These are phyloP conservation scores for Brettanomyces naardenensis DNA, from an alignment of 805 yeast genomes.

Conservation along the genomic window DNA sequence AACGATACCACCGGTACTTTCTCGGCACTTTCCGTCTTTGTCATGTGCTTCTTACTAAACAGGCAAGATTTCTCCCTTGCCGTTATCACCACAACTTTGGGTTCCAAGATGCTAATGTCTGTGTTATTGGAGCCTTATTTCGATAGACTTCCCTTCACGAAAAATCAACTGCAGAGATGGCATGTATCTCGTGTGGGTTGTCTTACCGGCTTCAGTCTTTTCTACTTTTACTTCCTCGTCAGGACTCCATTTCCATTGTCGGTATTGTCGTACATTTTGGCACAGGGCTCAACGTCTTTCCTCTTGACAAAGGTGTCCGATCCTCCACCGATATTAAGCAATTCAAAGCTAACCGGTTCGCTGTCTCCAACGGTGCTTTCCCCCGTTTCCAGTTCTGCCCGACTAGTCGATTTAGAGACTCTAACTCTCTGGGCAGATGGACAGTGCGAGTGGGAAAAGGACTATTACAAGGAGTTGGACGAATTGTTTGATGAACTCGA, in stretches of 20 bases:
- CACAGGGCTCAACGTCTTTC: conserved; percentile 46
- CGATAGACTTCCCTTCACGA: conserved; percentile 2
- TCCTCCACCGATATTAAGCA: conserved; percentile 26
- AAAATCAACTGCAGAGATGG: conserved; percentile 2
- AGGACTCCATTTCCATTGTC: background rate
- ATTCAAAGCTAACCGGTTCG: background rate
- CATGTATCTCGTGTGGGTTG: conserved; percentile 3
- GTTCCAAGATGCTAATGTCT: background rate
- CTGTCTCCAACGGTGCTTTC: background rate
- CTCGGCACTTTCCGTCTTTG: background rate
- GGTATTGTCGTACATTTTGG: conserved; percentile 21
- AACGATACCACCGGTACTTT: background rate
- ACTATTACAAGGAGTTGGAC: conserved; percentile 1
- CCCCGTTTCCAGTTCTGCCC: conserved; percentile 4
- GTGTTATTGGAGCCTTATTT: conserved; percentile 2
- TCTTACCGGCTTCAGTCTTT: conserved; percentile 3
- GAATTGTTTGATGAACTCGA: background rate
- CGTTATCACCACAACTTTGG: conserved; percentile 1
- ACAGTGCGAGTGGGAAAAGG: conserved; percentile 4
- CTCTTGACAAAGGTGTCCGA: conserved; percentile 46
- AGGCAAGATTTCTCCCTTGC: background rate
- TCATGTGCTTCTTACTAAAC: background rate
- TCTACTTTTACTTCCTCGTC: background rate
- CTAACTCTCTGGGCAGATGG: conserved; percentile 8
- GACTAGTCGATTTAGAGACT: conserved; percentile 6